These are phyloP conservation scores for Lasiosphaeria miniovina DNA, from an alignment of 495 filamentous ascomycete species.

Conservation along the genomic window DNA sequence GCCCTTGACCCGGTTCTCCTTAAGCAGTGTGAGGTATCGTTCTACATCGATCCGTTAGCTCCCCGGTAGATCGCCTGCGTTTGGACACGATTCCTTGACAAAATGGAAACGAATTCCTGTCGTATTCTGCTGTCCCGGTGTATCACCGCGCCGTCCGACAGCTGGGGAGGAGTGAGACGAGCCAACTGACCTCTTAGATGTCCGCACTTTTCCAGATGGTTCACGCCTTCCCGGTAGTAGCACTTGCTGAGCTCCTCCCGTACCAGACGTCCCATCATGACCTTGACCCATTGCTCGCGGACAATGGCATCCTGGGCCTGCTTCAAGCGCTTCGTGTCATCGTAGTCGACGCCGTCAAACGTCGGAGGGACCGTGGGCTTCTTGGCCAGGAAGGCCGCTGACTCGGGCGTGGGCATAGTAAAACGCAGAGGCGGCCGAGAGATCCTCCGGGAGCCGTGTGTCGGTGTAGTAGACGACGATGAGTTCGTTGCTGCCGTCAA, in stretches of 20 bases:
- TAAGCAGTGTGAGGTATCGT: constrained; percentile 87
- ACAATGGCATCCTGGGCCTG: constrained; percentile 92
- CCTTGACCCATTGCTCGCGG: constrained; percentile 94
- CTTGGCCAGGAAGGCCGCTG: constrained; percentile 83
- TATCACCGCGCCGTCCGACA: neutral
- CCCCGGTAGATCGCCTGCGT: neutral
- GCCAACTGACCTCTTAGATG: constrained; percentile 73
- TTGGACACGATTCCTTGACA: neutral
- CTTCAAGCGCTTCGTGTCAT: constrained; percentile 85
- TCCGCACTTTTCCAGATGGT: constrained; percentile 97
- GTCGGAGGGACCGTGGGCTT: constrained; percentile 92
- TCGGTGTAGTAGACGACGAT: neutral
- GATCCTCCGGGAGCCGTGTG: constrained; percentile 1
- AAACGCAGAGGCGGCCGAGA: constrained; percentile 6
- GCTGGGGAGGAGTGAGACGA: neutral
- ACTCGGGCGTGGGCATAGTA: constrained; percentile 85
- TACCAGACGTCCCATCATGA: constrained; percentile 94
- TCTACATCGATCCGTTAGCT: constrained; percentile 49
- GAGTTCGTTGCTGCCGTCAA: neutral
- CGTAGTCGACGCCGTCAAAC: constrained; percentile 96
- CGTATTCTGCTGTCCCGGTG: neutral
- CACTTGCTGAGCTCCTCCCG: constrained; percentile 94
- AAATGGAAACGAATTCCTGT: neutral
- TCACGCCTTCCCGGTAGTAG: constrained; percentile 90
- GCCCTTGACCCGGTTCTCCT: constrained; percentile 78